Evolutionary conservation across 148 eudicot species (phyloP), one percentile per base, ranked within the genome.

Genomic region (Nepenthes mirabilis): DNA sequence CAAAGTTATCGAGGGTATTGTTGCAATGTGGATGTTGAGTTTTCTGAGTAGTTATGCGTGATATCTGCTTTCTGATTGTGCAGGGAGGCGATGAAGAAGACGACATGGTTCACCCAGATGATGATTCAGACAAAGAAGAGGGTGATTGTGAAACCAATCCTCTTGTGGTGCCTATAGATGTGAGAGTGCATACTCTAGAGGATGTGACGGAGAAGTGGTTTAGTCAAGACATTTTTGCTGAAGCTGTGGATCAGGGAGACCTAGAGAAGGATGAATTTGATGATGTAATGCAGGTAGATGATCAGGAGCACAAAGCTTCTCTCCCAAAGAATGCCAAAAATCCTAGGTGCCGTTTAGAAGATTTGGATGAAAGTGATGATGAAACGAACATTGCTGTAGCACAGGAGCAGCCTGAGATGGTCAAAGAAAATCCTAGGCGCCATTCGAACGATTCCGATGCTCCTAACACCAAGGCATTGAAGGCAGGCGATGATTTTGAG

Each of bases 101-200:
- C 14, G 66, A 64, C 47, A 57, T 64, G 48, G 53, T 61, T 35
- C 72, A 75, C 47, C 65, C 79, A 37, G 84, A 78, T 61, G 74
- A 80, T 70, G 90, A 85, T 73, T 91, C 97, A 1, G 95, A 91
- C 69, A 68, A 71, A 56, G 95, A 85, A n/a, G 63, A 47, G 34
- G 74, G 47, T 57, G 78, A 68, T 36, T 36, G 60, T 57, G 95
- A 91, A 73, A 83, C 81, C 50, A 91, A 91, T 72, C 97, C 97
- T 68, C 86, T 91, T 6, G 60, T 91, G 76, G 79, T 87, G 14
- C 81, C 89, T 0, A 78, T 91, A 11, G 69, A 54, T 5, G 79
- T 73, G 55, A 60, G 60, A 62, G 78, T 32, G 32, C 83, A 71
- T 11, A 85, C 88, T 54, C 81, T 81, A 72, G 93, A 85, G 56